Evolutionary conservation across 306 rosid species (phyloP), one percentile per base, ranked within the genome.

Genomic region (Comarum palustre): DNA sequence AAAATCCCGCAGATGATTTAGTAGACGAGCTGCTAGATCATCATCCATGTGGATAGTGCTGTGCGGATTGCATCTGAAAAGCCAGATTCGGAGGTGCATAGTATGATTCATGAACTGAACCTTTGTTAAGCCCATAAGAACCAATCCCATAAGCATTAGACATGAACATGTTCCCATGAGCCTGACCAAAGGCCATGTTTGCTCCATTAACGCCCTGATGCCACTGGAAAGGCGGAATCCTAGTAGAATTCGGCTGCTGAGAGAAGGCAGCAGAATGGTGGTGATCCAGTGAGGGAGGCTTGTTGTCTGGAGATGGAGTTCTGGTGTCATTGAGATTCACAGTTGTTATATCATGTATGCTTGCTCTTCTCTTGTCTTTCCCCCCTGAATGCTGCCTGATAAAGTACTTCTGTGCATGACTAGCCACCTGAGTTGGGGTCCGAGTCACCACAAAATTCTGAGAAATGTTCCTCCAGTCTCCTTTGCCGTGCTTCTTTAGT

Each of bases 361-460:
- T 94, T 1, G 96, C 94, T 78, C 99, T 87, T 32, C 99, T 86
- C 84, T 89, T 94, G 60, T 94, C 97, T 72, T 91, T 94, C 10
- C 96, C 95, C 5, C 94, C 96, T 0, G 97, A 89, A 34, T 85
- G 81, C 72, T 91, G 97, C 72, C 99, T 73, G 57, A 94, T 88
- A 86, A 94, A 89, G 86, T 88, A 94, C 55, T 94, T 94, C 82
- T 94, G 99, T 36, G 99, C 99, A 71, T 94, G 99, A 43, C 99
- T 94, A 22, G 99, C 99, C 16, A 94, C 99, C 51, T 91, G 99
- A 3, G 99, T 94, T 6, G 97, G 96, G 2, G 97, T 92, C 65
- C 97, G 68, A 55, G 90, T 86, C 0, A 85, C 79, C 73, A 92
- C 97, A 38, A 83, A 92, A 64, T 89, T 89, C 25, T 96, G 82